Evolutionary conservation across 2,329 filamentous ascomycete species (phyloP), one percentile per base, ranked within the genome.

Genomic region (Eurotiales sp.): DNA sequence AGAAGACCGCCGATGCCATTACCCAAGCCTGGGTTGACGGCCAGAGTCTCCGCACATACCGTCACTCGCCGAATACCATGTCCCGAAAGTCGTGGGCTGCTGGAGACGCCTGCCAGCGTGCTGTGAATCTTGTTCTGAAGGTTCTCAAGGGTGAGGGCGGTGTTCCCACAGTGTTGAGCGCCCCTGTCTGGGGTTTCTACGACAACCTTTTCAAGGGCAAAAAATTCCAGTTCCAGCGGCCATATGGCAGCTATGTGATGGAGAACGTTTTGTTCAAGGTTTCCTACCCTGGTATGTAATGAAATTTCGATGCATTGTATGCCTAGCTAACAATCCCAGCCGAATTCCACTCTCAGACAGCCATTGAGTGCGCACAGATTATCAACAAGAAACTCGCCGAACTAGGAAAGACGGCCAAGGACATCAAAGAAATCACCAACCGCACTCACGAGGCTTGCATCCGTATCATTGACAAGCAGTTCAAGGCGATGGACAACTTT

Each of bases 201-300:
- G 93, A 99, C 68, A 91, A 97, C 59, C 82, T 95, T 58, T 99
- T 97, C 81, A 89, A 91, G 78, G 90, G 90, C 75, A 90, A 95
- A 65, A 88, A 88, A 74, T 99, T 99, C 71, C 79, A 90, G 72
- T 99, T 96, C 81, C 92, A 97, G 80, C 85, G 93, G 57, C 84
- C 86, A 53, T 99, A 99, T 68, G 92, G 91, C 68, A 95, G 88
- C 79, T 99, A 99, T 73, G 93, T 99, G 60, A 99, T 99, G 93
- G 93, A 99, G 84, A 99, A 97, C 67, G 90, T 99, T 55, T 85
- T 99, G 58, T 99, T 99, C 86, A 99, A 99, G 83, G 93, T 99
- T 55, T 99, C 93, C 41, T 97, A 96, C 72, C 92, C 92, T 67
- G 88, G 88, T 90, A 78, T 70, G 81, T 66, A 6, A 22, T 12